Conservation (phyloP, 83 land plant genomes). For the Thuja plicata region DNA sequence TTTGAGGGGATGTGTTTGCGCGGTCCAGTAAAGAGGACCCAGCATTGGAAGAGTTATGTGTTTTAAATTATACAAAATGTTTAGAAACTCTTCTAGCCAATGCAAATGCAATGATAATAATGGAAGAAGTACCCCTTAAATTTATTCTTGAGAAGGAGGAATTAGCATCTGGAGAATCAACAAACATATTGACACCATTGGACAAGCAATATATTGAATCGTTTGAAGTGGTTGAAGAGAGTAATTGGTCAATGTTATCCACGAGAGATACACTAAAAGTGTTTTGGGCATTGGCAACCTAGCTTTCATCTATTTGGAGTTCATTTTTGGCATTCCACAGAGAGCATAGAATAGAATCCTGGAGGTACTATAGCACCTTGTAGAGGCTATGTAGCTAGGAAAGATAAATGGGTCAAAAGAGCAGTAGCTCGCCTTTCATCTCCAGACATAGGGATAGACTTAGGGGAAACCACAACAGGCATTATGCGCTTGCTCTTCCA, state of each 20-base stretch:
- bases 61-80: too few species aligned
- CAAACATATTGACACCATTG: background rate
- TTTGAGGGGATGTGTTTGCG: too few species aligned
- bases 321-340: conserved; percentile 74
- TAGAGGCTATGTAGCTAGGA: conserved; percentile 96
- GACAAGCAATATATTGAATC: conserved; percentile 7
- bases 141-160: background rate
- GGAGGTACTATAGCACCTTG: conserved; percentile 96
- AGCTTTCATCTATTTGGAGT: conserved; percentile 65
- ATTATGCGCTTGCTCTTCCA: conserved; percentile 82
- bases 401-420: conserved; percentile 68
- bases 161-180: background rate
- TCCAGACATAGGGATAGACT: conserved; percentile 89
- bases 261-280: conserved; percentile 28
- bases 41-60: too few species aligned
- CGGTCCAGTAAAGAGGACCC: too few species aligned
- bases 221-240: background rate
- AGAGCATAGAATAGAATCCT: conserved; percentile 69
- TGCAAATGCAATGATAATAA: too few species aligned
- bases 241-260: conserved; percentile 16
- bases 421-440: conserved; percentile 94
- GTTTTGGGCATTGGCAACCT: conserved; percentile 43
- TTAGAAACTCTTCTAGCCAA: too few species aligned
- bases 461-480: conserved; percentile 79
- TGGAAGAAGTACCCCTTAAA: background rate